Evolutionary conservation across 768 basidiomycete genomes (phyloP), one percentile per base, ranked within the genome.

Genomic region (Coprinopsis cinerea): DNA sequence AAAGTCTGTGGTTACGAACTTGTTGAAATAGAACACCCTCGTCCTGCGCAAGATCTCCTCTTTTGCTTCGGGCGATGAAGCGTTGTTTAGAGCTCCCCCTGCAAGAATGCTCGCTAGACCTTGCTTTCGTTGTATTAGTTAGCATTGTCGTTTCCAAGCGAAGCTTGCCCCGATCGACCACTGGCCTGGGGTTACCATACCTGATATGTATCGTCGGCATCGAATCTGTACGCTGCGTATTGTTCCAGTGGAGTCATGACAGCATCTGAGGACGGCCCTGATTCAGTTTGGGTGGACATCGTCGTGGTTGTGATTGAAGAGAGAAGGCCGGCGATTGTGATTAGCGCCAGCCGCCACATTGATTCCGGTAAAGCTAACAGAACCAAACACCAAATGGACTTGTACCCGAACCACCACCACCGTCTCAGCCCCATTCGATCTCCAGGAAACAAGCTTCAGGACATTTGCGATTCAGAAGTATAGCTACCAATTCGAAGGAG

Each of bases 11-110:
- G 30, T 15, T 5, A 20, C 25, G 30, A 15, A 65, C 68, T 62
- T 66, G 50, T 86, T 88, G 64, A 87, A 89, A 65, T 86, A 89
- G 60, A 85, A 89, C 0, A 88, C 72, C 15, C 77, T 71, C 1
- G 79, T 78, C 32, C 73, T 73, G 9, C 77, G 71, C 27, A 82
- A 51, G 25, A 78, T 64, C 22, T 79, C 75, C 13, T 76, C 73
- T 48, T 58, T 64, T 27, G 75, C 68, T 17, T 69, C 70, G 6
- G 68, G 61, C 1, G 72, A 50, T 25, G 60, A 58, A 53, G 59
- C 59, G n/a, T 59, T 56, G 7, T 67, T 59, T 27, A 74, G 53
- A 2, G 72, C 61, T 11, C 69, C 69, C 13, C 69, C 73, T 4
- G 73, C 61, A 4, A 82, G 54, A 25, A 88, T 76, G 48, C 73